These are phyloP conservation scores for Mycena filopes DNA, from an alignment of 768 basidiomycete genomes.

Conservation along the genomic window DNA sequence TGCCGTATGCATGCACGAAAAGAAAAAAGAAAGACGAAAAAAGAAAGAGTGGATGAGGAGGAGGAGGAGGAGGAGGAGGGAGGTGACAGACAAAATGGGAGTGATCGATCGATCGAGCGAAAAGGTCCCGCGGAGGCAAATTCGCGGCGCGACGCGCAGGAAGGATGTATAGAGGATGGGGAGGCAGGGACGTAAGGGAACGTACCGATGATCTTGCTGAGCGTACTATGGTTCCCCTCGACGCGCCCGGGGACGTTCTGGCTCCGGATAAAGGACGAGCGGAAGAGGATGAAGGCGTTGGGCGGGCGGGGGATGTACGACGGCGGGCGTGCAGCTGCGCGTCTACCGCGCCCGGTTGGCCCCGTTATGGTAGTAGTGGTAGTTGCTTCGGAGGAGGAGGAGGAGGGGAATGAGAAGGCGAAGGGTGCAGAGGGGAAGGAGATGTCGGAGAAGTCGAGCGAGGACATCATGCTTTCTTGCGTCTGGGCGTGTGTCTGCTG, in stretches of 20 bases:
- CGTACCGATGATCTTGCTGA: slow-evolving; percentile 85
- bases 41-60: no score
- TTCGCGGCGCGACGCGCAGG: background rate
- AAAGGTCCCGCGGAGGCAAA: background rate
- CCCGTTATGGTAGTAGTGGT: no score
- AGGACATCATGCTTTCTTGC: slow-evolving; percentile 33
- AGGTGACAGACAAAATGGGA: no score
- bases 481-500: slow-evolving; percentile 2
- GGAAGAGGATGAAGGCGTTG: slow-evolving; percentile 88
- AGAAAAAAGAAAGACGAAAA: no score
- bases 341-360: background rate
- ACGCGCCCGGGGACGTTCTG: slow-evolving; percentile 81
- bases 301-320: slow-evolving; percentile 83
- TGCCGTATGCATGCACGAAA: background rate
- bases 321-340: background rate
- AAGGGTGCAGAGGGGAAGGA: slow-evolving; percentile 4
- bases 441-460: slow-evolving; percentile 26
- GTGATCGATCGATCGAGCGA: no score
- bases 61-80: no score
- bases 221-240: slow-evolving; percentile 81
- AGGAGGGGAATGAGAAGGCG: slow-evolving; percentile 21
- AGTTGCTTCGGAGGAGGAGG: slow-evolving; percentile 2
- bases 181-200: slow-evolving; percentile 1
- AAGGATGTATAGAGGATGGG: background rate
- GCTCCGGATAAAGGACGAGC: slow-evolving; percentile 79